These are phyloP conservation scores for Endogone sp. DNA, from an alignment of 192 early-diverging fungal genomes.

Conservation along the genomic window DNA sequence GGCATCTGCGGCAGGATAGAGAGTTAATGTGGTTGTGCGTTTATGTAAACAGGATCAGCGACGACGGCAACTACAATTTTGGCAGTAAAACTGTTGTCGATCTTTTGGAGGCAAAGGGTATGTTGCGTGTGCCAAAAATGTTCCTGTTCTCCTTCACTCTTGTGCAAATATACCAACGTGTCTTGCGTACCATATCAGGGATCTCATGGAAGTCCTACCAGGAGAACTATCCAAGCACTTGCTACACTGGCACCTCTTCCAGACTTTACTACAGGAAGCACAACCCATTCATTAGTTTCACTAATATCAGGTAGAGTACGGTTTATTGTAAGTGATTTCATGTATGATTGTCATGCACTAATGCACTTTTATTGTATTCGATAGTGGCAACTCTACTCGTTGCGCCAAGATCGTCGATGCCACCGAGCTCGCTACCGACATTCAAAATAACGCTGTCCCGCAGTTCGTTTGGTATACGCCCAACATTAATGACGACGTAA, in stretches of 20 bases:
- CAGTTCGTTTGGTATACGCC: conserved; percentile 56
- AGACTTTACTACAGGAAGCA: conserved; percentile 60
- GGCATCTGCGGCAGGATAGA: neutral
- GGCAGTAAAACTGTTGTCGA: conserved; percentile 23
- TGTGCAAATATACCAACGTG: no score
- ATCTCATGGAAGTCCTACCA: conserved; percentile 63
- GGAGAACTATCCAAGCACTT: conserved; percentile 56
- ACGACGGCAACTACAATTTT: neutral
- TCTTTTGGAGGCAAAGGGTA: conserved; percentile 46
- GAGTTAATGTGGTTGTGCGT: neutral
- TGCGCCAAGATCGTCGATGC: conserved; percentile 57
- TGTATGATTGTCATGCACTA: no score
- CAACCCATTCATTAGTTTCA: conserved; percentile 63
- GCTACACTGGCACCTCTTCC: conserved; percentile 12
- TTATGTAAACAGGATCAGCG: neutral
- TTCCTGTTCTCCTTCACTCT: no score
- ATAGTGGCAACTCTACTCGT: conserved; percentile 38
- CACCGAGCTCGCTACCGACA: conserved; percentile 45
- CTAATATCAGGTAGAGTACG: conserved; percentile 28
- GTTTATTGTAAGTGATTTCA: no score
- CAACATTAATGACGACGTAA: conserved; percentile 39
- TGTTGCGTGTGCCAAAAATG: no score
- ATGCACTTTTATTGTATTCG: no score
- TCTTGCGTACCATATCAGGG: no score
- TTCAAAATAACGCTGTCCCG: conserved; percentile 33